Evolutionary conservation across 108 stramenopile species (phyloP), one percentile per base, ranked within the genome.

Genomic region (Pinguiococcus pyrenoidosus): DNA sequence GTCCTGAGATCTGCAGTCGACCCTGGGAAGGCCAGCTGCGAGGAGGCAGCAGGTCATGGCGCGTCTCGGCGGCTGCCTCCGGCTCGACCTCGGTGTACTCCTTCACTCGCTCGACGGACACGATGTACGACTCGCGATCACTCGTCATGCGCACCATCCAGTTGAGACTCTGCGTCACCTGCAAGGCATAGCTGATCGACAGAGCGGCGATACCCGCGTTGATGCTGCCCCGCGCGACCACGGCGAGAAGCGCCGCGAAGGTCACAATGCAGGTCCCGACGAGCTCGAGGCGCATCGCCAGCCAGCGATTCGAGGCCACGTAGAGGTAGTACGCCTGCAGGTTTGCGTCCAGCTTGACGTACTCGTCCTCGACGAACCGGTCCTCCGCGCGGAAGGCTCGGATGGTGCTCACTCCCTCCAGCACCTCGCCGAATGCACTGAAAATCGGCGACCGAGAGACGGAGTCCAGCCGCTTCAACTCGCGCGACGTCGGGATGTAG

Each of bases 151-250:
- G 74, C 13, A 92, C 89, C 38, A 72, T 76, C 90, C 90, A 96
- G 51, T 87, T 89, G 35, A 96, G 67, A 12, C 68, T 39, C 52
- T 88, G 84, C 45, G 92, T 94, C 29, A 91, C 67, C 23, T 53
- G 55, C 28, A 96, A 50, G 2, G 87, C 80, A 69, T 81, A 93
- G 10, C 84, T 82, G 23, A 99, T 79, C 7, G 85, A 65, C 23
- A 95, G 69, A 10, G 92, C 96, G 9, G 87, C 92, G n/a, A 87
- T 46, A n/a, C 87, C 87, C 0, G 87, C 89, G 52, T 56, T 63
- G 18, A 59, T 25, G 12, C n/a, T 20, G 18, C 2, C 35, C 13
- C 46, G 48, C 28, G 23, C 17, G 20, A 78, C 41, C 12, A 90
- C 85, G 1, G 81, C 57, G 43, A 74, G 74, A 6, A 92, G 44